Evolutionary conservation across 2,329 filamentous ascomycete genomes (phyloP), one percentile per base, ranked within the genome.

Genomic region (Botrytis fragariae): DNA sequence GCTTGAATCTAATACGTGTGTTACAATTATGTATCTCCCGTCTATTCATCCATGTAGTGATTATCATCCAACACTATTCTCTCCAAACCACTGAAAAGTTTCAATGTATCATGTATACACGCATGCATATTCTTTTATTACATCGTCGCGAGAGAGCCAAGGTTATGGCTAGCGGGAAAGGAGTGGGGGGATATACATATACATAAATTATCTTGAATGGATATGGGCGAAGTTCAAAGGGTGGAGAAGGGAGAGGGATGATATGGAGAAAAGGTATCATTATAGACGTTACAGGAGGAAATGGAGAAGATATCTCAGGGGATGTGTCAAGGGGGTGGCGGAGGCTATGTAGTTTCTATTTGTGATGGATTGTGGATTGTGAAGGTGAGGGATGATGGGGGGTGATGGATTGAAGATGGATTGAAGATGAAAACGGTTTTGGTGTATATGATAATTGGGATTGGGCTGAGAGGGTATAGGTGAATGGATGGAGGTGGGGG

Each of bases 271-370:
- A 51, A 51, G 4, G 0, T n/a, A 4, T 5, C 1, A 48, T 25
- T 0, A 12, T 48, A 48, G 45, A 22, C 25, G 22, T 25, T 12
- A 22, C 1, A 48, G 22, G 7, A 4, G 20, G 44, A 10, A 22
- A 10, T 22, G 7, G 6, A n/a, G 4, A 51, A 51, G 22, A 22
- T 22, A 20, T 48, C n/a, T n/a, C n/a, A n/a, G 44, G 8, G 44
- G 1, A n/a, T 14, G 12, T 14, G 22, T 12, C 7, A 22, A 45
- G 44, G 6, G 1, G 18, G 18, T 14, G 1, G 18, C 0, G 18
- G 44, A 4, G 20, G 16, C 18, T 7, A 44, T 44, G 16, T 44
- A 7, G 5, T 6, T 6, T 37, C 35, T 3, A 10, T 20, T 16
- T 44, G 42, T 44, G 42, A 4, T 44, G 42, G 42, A 18, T 44